Conservation (phyloP, 2,329 filamentous ascomycete genomes). For the Beauveria brongniartii region DNA sequence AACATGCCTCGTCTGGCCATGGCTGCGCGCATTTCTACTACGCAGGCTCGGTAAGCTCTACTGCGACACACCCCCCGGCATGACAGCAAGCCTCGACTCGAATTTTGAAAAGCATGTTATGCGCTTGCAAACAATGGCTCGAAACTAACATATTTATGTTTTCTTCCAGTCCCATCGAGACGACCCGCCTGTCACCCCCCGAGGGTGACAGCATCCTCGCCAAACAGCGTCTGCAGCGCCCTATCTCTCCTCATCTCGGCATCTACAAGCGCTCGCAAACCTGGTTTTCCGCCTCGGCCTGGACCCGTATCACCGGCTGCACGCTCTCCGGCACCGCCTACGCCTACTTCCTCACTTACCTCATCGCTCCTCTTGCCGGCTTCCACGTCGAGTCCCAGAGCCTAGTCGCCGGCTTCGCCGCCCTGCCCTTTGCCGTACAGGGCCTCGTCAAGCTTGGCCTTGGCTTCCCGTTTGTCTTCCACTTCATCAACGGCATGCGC, state of each 20-base stretch:
- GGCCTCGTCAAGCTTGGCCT: conserved; percentile 46
- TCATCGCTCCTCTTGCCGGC: conserved; percentile 66
- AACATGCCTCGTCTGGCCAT: conserved; percentile 39
- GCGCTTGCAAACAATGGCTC: too few species aligned
- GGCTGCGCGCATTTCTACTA: conserved; percentile 32
- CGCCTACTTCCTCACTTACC: conserved; percentile 72
- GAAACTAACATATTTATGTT: neutral
- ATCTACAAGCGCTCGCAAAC: conserved; percentile 87
- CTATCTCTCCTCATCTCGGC: conserved; percentile 73
- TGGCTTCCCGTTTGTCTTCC: conserved; percentile 53
- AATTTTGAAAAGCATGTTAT: neutral
- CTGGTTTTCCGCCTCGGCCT: conserved; percentile 63
- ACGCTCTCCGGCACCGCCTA: conserved; percentile 68
- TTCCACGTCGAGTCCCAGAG: conserved; percentile 52
- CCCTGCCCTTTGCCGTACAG: conserved; percentile 52
- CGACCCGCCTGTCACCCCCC: conserved; percentile 45
- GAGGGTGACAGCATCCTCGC: conserved; percentile 61
- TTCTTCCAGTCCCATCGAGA: conserved; percentile 39
- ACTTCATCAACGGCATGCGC: conserved; percentile 46
- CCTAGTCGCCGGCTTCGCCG: conserved; percentile 52
- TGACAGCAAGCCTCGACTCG: neutral
- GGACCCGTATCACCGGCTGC: conserved; percentile 79
- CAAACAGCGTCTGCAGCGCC: conserved; percentile 71
- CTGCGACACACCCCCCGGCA: neutral
- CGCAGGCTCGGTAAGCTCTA: conserved; percentile 38